Evolutionary conservation across 1,284 basidiomycete species (phyloP).

Genomic region (Ustilago vetiveriae): DNA sequence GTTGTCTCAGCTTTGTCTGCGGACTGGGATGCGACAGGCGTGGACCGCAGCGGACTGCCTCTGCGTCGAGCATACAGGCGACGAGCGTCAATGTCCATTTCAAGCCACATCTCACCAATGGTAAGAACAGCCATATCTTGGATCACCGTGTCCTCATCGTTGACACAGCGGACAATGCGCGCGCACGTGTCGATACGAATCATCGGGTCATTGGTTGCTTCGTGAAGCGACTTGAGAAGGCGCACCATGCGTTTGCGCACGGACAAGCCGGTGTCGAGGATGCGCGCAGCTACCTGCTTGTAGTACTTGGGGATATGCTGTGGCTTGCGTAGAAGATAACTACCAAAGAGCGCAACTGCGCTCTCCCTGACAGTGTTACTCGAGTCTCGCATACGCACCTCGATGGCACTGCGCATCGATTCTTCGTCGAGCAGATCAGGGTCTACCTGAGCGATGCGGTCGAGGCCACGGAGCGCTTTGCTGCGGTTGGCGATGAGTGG

Average conservation of each 20-base stretch:
- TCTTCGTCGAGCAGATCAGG: slow-evolving; percentile 44
- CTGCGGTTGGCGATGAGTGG: slow-evolving; percentile 55
- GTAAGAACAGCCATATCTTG: slow-evolving; percentile 86
- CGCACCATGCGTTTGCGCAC: slow-evolving; percentile 96
- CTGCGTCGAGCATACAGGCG: slow-evolving; percentile 22
- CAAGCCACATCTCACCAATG: slow-evolving; percentile 88
- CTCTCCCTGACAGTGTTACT: slow-evolving; percentile 94
- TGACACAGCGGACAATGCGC: slow-evolving; percentile 81
- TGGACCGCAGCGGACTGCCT: slow-evolving; percentile 13
- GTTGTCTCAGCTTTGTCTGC: slow-evolving; percentile 1
- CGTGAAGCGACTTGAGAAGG: slow-evolving; percentile 83
- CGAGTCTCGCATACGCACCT: slow-evolving; percentile 85
- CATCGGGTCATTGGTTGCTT: slow-evolving; percentile 72
- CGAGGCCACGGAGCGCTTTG: slow-evolving; percentile 58
- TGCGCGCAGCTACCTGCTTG: slow-evolving; percentile 82
- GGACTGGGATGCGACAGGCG: slow-evolving; percentile 2
- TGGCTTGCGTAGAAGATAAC: slow-evolving; percentile 87
- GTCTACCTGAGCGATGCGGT: slow-evolving; percentile 51
- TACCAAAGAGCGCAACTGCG: slow-evolving; percentile 92
- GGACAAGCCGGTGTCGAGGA: slow-evolving; percentile 88
- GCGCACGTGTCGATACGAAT: slow-evolving; percentile 82
- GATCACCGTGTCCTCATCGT: slow-evolving; percentile 91
- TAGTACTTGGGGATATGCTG: slow-evolving; percentile 86
- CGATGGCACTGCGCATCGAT: slow-evolving; percentile 72
- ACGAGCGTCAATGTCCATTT: slow-evolving; percentile 36